Conservation (phyloP, 768 basidiomycete genomes). For the Lyophyllum shimeji region DNA sequence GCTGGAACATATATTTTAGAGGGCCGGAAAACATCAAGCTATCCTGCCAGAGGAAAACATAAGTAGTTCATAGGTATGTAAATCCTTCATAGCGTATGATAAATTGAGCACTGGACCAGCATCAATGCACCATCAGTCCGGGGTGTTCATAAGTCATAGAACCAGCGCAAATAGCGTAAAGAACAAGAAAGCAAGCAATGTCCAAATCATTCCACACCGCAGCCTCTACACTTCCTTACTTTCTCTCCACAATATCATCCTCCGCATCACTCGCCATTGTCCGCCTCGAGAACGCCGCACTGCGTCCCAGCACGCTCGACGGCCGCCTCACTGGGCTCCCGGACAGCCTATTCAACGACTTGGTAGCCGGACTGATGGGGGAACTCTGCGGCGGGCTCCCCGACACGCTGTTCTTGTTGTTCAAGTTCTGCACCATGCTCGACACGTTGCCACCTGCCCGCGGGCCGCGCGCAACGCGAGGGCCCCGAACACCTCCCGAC, state of each 20-base stretch:
- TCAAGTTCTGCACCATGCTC: conserved; percentile 56
- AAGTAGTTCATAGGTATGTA: not conserved
- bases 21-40: not conserved
- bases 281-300: conserved; percentile 60
- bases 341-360: conserved; percentile 43
- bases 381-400: conserved; percentile 29
- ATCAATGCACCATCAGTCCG: not conserved
- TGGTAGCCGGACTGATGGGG: conserved; percentile 31
- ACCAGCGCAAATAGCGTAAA: not conserved
- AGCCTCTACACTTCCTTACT: conserved; percentile 3
- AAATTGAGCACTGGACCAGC: not conserved
- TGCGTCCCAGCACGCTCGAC: conserved; percentile 49
- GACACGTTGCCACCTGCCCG: conserved; percentile 48
- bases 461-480: conserved; percentile 48
- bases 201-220: not conserved
- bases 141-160: conserved; percentile 12
- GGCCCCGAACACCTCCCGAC: conserved; percentile 42
- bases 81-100: not conserved
- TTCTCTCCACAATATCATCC: conserved; percentile 57
- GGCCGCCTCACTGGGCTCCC: conserved; percentile 45
- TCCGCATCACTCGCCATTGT: conserved; percentile 87
- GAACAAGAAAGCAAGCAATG: not conserved
- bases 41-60: not conserved
- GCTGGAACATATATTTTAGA: not conserved
- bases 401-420: conserved; percentile 49